phyloP scores from a whole-genome alignment of 2,329 filamentous ascomycete genomes.

The Cylindrodendrum hubeiense region DNA sequence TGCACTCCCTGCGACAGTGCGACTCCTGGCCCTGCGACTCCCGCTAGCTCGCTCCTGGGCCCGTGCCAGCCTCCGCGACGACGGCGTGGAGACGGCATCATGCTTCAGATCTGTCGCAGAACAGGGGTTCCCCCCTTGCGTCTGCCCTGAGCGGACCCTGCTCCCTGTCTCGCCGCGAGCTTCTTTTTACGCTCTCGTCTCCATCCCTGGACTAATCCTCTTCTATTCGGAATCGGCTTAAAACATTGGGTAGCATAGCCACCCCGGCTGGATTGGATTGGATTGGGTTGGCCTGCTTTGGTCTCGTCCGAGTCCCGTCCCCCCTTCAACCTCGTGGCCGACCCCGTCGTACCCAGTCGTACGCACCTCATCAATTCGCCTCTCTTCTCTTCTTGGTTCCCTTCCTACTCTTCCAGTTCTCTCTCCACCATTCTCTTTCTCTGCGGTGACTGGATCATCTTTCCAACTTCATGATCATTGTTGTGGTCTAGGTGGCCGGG shows the following conservation, averaged over 20 bases:
- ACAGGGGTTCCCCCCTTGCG: constrained; percentile 51
- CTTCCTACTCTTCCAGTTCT: constrained; percentile 5
- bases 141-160: constrained; percentile 35
- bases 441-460: constrained; percentile 40
- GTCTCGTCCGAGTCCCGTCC: constrained; percentile 32
- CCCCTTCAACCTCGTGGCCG: constrained; percentile 27
- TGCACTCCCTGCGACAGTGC: too few species aligned
- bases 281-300: constrained; percentile 27
- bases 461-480: constrained; percentile 42
- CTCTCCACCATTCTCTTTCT: constrained; percentile 13
- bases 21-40: background rate
- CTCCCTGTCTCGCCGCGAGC: constrained; percentile 32
- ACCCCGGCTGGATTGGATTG: constrained; percentile 24
- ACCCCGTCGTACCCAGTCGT: constrained; percentile 15
- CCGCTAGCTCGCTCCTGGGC: constrained; percentile 18
- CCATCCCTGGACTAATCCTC: constrained; percentile 29
- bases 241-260: constrained; percentile 39
- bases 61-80: constrained; percentile 29
- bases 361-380: constrained; percentile 28
- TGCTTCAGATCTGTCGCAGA: constrained; percentile 64
- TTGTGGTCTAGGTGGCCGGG: constrained; percentile 40
- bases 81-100: constrained; percentile 42
- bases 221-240: constrained; percentile 38
- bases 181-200: constrained; percentile 33
- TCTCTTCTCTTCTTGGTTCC: constrained; percentile 27